Conservation (phyloP, 768 basidiomycete genomes). For the Kwoniella pini region DNA sequence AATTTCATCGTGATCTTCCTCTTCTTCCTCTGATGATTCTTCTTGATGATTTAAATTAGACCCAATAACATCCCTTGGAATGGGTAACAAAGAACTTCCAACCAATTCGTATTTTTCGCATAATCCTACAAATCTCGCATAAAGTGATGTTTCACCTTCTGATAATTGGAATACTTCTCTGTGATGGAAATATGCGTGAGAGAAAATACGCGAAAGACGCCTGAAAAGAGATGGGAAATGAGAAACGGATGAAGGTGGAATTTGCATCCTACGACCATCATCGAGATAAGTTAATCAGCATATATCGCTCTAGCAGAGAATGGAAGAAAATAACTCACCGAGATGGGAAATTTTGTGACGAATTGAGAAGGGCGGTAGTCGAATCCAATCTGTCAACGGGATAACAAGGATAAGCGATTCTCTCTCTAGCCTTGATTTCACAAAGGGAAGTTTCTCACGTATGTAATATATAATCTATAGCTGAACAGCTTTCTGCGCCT, state of each 20-base stretch:
- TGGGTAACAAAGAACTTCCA: slow-evolving; percentile 74
- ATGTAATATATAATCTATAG: slow-evolving; percentile 76
- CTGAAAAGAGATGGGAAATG: slow-evolving; percentile 88
- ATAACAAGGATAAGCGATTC: no score
- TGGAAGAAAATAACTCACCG: slow-evolving; percentile 59
- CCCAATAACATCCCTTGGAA: slow-evolving; percentile 37
- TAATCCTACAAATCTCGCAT: slow-evolving; percentile 83
- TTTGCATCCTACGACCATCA: slow-evolving; percentile 64
- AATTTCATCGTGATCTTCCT: slow-evolving; percentile 23
- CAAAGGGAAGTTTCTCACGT: slow-evolving; percentile 41
- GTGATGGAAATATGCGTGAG: slow-evolving; percentile 94
- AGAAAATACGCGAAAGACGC: slow-evolving; percentile 89
- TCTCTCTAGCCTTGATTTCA: not conserved
- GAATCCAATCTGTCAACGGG: slow-evolving; percentile 74
- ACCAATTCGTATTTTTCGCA: slow-evolving; percentile 79
- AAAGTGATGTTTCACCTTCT: slow-evolving; percentile 78
- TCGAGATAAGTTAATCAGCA: slow-evolving; percentile 15
- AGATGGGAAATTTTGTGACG: slow-evolving; percentile 86
- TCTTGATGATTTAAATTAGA: not conserved
- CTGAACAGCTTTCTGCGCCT: slow-evolving; percentile 74
- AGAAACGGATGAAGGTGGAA: slow-evolving; percentile 75
- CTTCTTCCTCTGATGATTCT: slow-evolving; percentile 32
- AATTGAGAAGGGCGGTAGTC: slow-evolving; percentile 86
- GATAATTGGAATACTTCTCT: slow-evolving; percentile 74
- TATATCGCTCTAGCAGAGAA: not conserved